phyloP scores from a whole-genome alignment of 177 flowering plant genomes.

The Telopea speciosissima region DNA sequence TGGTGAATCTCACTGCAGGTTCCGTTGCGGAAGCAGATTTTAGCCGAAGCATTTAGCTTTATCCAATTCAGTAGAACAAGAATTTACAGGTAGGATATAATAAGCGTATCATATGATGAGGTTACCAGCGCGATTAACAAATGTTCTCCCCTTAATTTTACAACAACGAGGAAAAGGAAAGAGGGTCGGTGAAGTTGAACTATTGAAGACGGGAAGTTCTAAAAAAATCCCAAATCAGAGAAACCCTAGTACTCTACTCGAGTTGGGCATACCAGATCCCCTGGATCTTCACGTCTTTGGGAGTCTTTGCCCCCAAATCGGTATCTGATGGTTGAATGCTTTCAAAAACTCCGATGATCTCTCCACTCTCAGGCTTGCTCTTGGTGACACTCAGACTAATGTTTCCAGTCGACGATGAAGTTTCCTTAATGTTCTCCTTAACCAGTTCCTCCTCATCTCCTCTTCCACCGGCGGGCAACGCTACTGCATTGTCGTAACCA shows the following conservation, averaged over 20 bases:
- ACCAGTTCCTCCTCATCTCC: conserved; percentile 91
- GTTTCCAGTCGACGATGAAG: conserved; percentile 59
- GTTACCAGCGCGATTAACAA: too few species aligned
- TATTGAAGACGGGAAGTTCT: not conserved
- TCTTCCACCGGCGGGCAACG: conserved; percentile 96
- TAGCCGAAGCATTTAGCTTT: too few species aligned
- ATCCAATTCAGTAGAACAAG: too few species aligned
- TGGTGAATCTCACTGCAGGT: too few species aligned
- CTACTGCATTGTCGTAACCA: conserved; percentile 91
- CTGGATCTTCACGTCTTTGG: conserved; percentile 92
- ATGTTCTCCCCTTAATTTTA: too few species aligned
- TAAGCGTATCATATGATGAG: too few species aligned
- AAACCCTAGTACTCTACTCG: too few species aligned
- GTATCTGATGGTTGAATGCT: conserved; percentile 96
- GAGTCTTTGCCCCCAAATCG: conserved; percentile 85
- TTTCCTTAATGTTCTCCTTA: conserved; percentile 80
- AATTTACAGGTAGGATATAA: too few species aligned
- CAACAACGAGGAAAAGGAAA: too few species aligned
- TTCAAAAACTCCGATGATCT: conserved; percentile 91
- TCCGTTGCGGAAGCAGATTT: too few species aligned
- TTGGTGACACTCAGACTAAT: conserved; percentile 73
- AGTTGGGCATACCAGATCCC: conserved; percentile 97
- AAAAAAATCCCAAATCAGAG: too few species aligned
- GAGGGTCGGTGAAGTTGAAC: too few species aligned
- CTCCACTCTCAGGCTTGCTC: conserved; percentile 89